Evolutionary conservation across 768 basidiomycete species (phyloP), one percentile per base, ranked within the genome.

Genomic region (Lyophyllum decastes): DNA sequence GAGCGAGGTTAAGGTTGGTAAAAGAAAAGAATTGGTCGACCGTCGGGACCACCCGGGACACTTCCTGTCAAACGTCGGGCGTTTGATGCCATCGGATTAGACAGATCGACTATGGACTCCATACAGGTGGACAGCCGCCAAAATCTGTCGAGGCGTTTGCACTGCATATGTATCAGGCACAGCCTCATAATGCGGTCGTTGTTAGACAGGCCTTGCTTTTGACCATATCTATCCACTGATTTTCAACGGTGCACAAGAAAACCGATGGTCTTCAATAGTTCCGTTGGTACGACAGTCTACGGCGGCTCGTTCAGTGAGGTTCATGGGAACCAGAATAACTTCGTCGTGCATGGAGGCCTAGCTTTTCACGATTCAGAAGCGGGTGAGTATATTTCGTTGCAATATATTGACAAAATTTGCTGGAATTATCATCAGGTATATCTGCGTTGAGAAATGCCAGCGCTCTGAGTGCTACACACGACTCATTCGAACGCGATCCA

Each of bases 401-500:
- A 7, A 9, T 38, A 14, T 16, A 38, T 38, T 14, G 4, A 3
- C 8, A 38, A 38, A 38, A 5, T 38, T 14, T 10, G 35, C 14
- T 38, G 35, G 14, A 16, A 9, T 16, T 38, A 3, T 9, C 14
- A 7, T 38, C 14, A 38, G 35, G 35, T 38, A 38, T 38, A 38
- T 38, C 8, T 16, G 14, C 35, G 8, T 38, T 38, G 35, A 38
- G 14, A 14, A 16, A 4, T 38, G 35, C 35, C 3, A 38, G 35
- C 35, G 35, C 44, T 46, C 8, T 26, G 44, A 16, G 19, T 16
- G 64, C 64, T 43, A 47, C 41, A 55, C 55, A 62, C 14, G 59
- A 66, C 54, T 64, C 65, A 2, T 55, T 52, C 0, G 65, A 61
- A 17, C 60, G 62, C 11, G 58, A 54, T 25, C 54, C 58, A 5